Conservation (phyloP, 2,329 filamentous ascomycete genomes). For the Diatrype stigma region DNA sequence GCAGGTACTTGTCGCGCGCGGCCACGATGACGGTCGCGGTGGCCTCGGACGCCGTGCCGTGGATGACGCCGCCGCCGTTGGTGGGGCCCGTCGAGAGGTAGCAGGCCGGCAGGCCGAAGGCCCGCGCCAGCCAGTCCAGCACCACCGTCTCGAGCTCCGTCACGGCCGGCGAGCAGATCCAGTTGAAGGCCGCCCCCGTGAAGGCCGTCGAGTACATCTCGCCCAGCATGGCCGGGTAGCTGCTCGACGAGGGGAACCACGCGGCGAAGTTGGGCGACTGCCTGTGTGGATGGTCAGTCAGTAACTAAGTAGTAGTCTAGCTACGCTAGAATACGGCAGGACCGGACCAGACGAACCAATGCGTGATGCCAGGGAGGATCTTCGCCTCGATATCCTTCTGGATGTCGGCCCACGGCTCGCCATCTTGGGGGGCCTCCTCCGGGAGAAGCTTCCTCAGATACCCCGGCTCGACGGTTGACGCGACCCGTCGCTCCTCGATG, state of each 20-base stretch:
- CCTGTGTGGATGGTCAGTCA: constrained; percentile 33
- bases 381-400: constrained; percentile 78
- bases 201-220: constrained; percentile 91
- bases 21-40: constrained; percentile 83
- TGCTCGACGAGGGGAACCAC: constrained; percentile 81
- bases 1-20: constrained; percentile 74
- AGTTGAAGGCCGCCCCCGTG: constrained; percentile 91
- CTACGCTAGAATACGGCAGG: too few relatives aligned
- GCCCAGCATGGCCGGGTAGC: constrained; percentile 81
- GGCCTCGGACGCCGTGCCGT: constrained; percentile 85
- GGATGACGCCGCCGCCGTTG: constrained; percentile 83
- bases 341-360: constrained; percentile 72
- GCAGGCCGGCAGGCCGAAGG: constrained; percentile 67
- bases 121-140: constrained; percentile 83
- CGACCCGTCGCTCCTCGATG: constrained; percentile 64
- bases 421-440: constrained; percentile 55
- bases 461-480: constrained; percentile 76
- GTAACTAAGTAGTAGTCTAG: too few relatives aligned
- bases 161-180: constrained; percentile 88
- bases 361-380: constrained; percentile 88
- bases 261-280: constrained; percentile 93
- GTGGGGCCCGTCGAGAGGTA: constrained; percentile 70
- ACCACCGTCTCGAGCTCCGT: constrained; percentile 93
- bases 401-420: constrained; percentile 73
- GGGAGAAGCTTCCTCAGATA: constrained; percentile 82